These are phyloP conservation scores for Barnettozyma pratensis DNA, from an alignment of 805 yeast species.

Conservation along the genomic window DNA sequence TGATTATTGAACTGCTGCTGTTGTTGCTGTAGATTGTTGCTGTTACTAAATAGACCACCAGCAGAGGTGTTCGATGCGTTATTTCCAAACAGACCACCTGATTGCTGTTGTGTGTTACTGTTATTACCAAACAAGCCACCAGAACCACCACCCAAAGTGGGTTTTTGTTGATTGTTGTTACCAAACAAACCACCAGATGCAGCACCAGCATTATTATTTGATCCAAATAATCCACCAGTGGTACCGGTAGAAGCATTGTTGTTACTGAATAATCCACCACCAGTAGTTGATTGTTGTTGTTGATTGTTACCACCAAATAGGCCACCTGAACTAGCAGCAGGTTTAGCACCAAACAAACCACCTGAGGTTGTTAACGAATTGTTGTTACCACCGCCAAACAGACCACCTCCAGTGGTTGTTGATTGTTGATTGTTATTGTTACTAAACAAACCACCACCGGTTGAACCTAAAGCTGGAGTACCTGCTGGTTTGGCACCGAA, in stretches of 20 bases:
- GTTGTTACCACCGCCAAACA: conserved; percentile 30
- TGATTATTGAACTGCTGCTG: conserved; percentile 11
- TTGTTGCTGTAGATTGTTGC: conserved; percentile 18
- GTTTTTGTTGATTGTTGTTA: conserved; percentile 21
- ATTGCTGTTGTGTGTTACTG: conserved; percentile 12
- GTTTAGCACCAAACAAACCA: conserved; percentile 5
- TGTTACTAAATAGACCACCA: conserved; percentile 34
- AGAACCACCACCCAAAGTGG: not conserved
- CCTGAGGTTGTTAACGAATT: not conserved
- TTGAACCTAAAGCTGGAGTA: not conserved
- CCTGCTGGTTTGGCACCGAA: conserved; percentile 38
- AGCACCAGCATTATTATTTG: conserved; percentile 1
- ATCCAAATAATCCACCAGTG: conserved; percentile 30
- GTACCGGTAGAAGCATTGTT: conserved; percentile 16
- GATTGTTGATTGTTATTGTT: conserved; percentile 17
- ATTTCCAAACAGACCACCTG: conserved; percentile 33
- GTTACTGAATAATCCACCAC: conserved; percentile 9
- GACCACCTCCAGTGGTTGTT: conserved; percentile 32
- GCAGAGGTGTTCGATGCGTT: conserved; percentile 21
- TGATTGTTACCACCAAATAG: conserved; percentile 14
- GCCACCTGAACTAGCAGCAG: conserved; percentile 5
- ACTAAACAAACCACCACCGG: conserved; percentile 35
- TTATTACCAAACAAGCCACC: conserved; percentile 7
- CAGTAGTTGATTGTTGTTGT: conserved; percentile 1
- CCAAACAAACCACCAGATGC: conserved; percentile 22